Conservation (phyloP, 192 early-diverging fungal genomes). For the Phlyctochytrium bullatum region DNA sequence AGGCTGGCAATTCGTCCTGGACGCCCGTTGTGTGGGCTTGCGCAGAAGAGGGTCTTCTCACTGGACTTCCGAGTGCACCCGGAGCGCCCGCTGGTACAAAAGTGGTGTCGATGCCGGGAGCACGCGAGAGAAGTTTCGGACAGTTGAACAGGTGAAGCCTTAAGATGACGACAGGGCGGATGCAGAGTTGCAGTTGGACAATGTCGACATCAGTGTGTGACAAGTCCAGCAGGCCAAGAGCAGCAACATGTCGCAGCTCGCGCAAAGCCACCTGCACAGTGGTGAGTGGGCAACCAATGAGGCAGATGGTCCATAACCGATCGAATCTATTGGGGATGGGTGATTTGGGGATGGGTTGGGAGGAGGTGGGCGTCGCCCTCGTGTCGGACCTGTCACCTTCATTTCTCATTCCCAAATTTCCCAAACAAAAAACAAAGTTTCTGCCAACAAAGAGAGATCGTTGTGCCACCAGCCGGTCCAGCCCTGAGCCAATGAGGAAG, state of each 20-base stretch:
- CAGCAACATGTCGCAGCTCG: constrained; percentile 23
- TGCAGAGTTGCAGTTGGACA: constrained; percentile 21
- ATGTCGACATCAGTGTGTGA: constrained; percentile 34
- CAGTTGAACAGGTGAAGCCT: constrained; percentile 28
- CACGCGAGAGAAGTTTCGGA: constrained; percentile 7
- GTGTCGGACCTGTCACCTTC: background rate
- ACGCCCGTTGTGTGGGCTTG: background rate
- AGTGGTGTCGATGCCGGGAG: background rate
- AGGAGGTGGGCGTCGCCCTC: background rate
- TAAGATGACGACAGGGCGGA: constrained; percentile 29
- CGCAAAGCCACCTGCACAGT: too few species aligned
- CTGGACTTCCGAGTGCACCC: background rate
- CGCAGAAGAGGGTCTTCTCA: background rate
- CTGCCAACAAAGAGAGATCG: background rate
- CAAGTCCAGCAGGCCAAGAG: constrained; percentile 43
- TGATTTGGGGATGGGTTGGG: background rate
- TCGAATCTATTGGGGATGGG: background rate
- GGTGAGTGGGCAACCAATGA: constrained; percentile 3
- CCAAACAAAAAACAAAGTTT: background rate
- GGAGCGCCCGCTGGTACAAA: constrained; percentile 1
- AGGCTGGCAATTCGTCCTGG: background rate
- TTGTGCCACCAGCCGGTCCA: too few species aligned
- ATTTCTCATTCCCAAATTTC: background rate
- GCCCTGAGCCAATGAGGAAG: too few species aligned
- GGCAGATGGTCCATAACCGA: background rate